These are phyloP conservation scores for Neurospora sp. DNA, from an alignment of 495 filamentous ascomycete species.

Conservation along the genomic window DNA sequence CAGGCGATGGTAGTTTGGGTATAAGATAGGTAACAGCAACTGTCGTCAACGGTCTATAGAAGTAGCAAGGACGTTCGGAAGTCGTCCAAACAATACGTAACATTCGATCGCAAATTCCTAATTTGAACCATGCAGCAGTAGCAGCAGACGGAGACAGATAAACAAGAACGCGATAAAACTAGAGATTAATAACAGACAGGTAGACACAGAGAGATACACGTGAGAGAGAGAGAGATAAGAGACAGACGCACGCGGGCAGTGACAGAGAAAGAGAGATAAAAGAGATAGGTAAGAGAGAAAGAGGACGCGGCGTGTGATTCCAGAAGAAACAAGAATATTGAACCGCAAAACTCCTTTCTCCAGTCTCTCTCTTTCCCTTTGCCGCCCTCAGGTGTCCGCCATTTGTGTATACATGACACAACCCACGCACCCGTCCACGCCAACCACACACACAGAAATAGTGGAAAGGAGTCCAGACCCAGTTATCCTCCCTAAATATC, in stretches of 20 bases:
- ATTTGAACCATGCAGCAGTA: slow-evolving; percentile 1
- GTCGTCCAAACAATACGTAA: background rate
- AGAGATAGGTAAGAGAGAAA: slow-evolving; percentile 1
- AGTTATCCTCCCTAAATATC: background rate
- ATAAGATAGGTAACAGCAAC: background rate
- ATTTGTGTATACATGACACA: background rate
- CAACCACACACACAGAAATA: background rate
- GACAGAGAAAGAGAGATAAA: slow-evolving; percentile 8
- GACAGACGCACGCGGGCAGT: slow-evolving; percentile 2
- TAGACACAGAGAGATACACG: background rate
- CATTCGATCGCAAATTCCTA: background rate
- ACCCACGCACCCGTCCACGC: background rate
- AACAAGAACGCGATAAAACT: slow-evolving; percentile 17
- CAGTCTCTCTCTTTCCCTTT: slow-evolving; percentile 12
- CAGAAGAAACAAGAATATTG: slow-evolving; percentile 22
- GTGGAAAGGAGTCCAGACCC: background rate
- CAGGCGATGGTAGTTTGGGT: background rate
- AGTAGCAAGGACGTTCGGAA: background rate
- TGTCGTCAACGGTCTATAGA: background rate
- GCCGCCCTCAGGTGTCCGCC: slow-evolving; percentile 5
- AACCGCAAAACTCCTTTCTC: slow-evolving; percentile 14
- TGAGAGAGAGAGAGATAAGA: background rate
- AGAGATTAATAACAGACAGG: slow-evolving; percentile 25
- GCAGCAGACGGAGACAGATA: slow-evolving; percentile 1
- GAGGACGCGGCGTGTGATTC: slow-evolving; percentile 1